Evolutionary conservation across 306 rosid genomes (phyloP).

Genomic region (Sicyos baderoa): DNA sequence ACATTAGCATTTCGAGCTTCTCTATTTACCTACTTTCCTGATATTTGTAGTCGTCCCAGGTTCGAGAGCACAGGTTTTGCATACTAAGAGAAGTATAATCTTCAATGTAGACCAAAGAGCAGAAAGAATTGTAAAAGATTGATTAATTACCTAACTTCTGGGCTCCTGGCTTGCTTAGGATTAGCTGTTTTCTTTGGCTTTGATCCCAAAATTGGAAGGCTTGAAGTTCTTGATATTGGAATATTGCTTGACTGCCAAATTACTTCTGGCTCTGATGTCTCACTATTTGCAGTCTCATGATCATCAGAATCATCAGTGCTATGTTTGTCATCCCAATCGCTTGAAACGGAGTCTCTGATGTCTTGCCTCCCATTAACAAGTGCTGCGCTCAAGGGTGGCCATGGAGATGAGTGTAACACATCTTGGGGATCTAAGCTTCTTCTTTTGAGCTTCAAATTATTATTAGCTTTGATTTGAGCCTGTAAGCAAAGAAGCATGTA

Average conservation of each 20-base stretch:
- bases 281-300: slow-evolving; percentile 62
- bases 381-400: slow-evolving; percentile 32
- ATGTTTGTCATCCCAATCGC: slow-evolving; percentile 53
- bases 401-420: slow-evolving; percentile 35
- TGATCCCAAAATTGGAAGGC: slow-evolving; percentile 35
- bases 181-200: slow-evolving; percentile 40
- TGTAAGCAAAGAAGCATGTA: slow-evolving; percentile 14
- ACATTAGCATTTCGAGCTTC: too few relatives aligned
- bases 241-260: slow-evolving; percentile 41
- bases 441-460: slow-evolving; percentile 38
- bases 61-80: not conserved
- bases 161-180: slow-evolving; percentile 34
- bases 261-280: slow-evolving; percentile 74
- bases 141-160: slow-evolving; percentile 51
- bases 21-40: too few relatives aligned
- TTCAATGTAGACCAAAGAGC: too few relatives aligned
- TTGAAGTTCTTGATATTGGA: slow-evolving; percentile 34
- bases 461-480: slow-evolving; percentile 33
- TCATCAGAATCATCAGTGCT: slow-evolving; percentile 64
- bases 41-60: too few relatives aligned
- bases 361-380: slow-evolving; percentile 37
- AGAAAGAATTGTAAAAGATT: not conserved
- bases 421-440: slow-evolving; percentile 70
- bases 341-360: slow-evolving; percentile 47
- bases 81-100: not conserved